Percentiles rank a stretch among this genome's conserved stretches.
phyloP scores from a whole-genome alignment of 2,329 filamentous ascomycete species.

The Beauveria rudraprayagi region DNA sequence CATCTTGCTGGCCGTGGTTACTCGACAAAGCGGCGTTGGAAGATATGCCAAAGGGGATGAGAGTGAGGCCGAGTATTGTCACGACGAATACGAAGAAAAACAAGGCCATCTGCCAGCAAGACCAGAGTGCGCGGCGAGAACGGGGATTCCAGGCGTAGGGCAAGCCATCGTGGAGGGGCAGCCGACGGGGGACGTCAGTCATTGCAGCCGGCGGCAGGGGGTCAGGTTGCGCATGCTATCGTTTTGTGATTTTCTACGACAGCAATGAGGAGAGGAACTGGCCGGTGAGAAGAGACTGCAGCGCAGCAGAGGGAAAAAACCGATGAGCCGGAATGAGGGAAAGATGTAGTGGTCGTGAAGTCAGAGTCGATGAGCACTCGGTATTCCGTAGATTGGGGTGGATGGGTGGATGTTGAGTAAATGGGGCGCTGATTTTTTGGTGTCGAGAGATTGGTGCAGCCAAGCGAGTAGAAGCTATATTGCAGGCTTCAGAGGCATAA shows the following conservation, averaged over 20 bases:
- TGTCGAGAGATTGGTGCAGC: neutral
- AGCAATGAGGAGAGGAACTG: neutral
- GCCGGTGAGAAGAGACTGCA: neutral
- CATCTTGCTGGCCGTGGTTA: slow-evolving; percentile 3
- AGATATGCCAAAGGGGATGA: slow-evolving; percentile 17
- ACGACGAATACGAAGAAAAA: slow-evolving; percentile 18
- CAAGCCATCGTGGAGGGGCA: slow-evolving; percentile 1
- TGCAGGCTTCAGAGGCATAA: too few species aligned
- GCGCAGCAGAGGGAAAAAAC: neutral
- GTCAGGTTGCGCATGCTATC: neutral
- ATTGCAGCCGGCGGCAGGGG: neutral
- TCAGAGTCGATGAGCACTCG: too few species aligned
- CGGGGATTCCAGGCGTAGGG: neutral
- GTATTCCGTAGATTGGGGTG: too few species aligned
- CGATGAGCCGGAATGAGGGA: too few species aligned
- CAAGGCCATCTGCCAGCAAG: slow-evolving; percentile 13
- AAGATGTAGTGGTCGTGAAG: too few species aligned
- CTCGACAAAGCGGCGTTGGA: neutral
- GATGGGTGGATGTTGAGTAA: too few species aligned
- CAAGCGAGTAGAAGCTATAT: too few species aligned
- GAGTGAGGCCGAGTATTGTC: slow-evolving; percentile 18
- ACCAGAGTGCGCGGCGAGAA: neutral
- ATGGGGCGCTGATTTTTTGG: neutral
- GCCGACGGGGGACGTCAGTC: neutral
- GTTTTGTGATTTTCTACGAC: neutral